A percentile compares a stretch with the other conserved stretches of the same genome.
phyloP scores from a whole-genome alignment of 768 basidiomycete genomes.

The Tylopilus balloui region DNA sequence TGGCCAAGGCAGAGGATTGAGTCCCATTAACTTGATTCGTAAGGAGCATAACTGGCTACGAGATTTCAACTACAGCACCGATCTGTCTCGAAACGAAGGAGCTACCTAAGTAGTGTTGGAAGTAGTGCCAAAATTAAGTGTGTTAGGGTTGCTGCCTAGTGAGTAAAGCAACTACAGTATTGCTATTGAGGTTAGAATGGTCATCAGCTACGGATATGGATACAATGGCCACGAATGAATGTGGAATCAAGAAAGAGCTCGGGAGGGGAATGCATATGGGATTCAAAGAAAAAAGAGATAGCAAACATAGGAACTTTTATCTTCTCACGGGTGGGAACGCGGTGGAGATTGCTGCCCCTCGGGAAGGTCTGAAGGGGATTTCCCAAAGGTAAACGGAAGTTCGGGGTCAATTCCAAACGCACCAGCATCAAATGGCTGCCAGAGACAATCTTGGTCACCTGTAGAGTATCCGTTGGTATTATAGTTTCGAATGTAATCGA shows the following conservation, averaged over 20 bases:
- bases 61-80: slow-evolving; percentile 8
- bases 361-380: slow-evolving; percentile 28
- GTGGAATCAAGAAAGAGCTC: slow-evolving; percentile 2
- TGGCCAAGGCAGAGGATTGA: not conserved
- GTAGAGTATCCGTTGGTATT: slow-evolving; percentile 41
- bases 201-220: slow-evolving; percentile 27
- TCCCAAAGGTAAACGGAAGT: slow-evolving; percentile 59
- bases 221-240: slow-evolving; percentile 22
- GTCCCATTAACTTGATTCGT: slow-evolving; percentile 10
- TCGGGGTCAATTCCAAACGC: slow-evolving; percentile 77
- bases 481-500: slow-evolving; percentile 82
- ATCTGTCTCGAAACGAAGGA: not conserved
- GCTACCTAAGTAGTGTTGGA: slow-evolving; percentile 1
- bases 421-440: slow-evolving; percentile 64
- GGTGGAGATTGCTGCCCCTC: slow-evolving; percentile 30
- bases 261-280: slow-evolving; percentile 13
- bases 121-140: slow-evolving; percentile 24
- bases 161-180: slow-evolving; percentile 27
- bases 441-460: slow-evolving; percentile 40
- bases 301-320: not conserved
- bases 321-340: slow-evolving; percentile 17
- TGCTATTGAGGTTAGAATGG: slow-evolving; percentile 16
- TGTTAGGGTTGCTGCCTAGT: slow-evolving; percentile 24
- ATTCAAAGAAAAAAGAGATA: slow-evolving; percentile 7
- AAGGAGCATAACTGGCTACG: slow-evolving; percentile 3